Evolutionary conservation across 1,139 yeast species (phyloP).

Genomic region (Zygoascus hellenicus): DNA sequence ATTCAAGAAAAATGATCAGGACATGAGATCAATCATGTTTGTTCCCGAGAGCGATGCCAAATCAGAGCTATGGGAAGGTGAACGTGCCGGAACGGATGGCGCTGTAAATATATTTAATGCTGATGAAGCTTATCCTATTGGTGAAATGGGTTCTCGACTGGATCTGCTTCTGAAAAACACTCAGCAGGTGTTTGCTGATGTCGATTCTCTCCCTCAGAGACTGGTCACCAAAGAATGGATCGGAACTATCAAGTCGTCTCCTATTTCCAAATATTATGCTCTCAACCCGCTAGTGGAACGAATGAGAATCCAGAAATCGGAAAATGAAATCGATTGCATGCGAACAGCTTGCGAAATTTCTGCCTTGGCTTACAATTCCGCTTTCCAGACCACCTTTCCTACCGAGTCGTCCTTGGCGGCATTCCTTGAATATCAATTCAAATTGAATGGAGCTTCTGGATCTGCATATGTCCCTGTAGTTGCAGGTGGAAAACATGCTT

Average conservation of each 20-base stretch:
- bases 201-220: slow-evolving; percentile 10
- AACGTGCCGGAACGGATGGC: slow-evolving; percentile 78
- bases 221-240: slow-evolving; percentile 4
- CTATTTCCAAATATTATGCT: slow-evolving; percentile 10
- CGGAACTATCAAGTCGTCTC: slow-evolving; percentile 3
- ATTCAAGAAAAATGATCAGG: slow-evolving; percentile 49
- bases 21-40: slow-evolving; percentile 52
- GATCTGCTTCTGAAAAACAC: slow-evolving; percentile 22
- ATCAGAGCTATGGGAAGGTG: slow-evolving; percentile 93
- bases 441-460: slow-evolving; percentile 75
- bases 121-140: slow-evolving; percentile 58
- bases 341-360: slow-evolving; percentile 77
- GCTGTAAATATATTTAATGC: slow-evolving; percentile 83
- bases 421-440: slow-evolving; percentile 77
- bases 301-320: slow-evolving; percentile 65
- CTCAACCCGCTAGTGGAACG: slow-evolving; percentile 44
- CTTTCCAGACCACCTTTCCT: slow-evolving; percentile 53
- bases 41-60: slow-evolving; percentile 78
- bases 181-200: slow-evolving; percentile 28
- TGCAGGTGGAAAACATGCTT: slow-evolving; percentile 83
- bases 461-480: slow-evolving; percentile 94
- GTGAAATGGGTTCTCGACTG: slow-evolving; percentile 25
- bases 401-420: slow-evolving; percentile 77
- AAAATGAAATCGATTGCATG: slow-evolving; percentile 71
- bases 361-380: slow-evolving; percentile 75